Percentiles rank a stretch among this genome's conserved stretches.
Conservation (phyloP, 495 filamentous ascomycete genomes). For the Filosporella fistucella region DNA sequence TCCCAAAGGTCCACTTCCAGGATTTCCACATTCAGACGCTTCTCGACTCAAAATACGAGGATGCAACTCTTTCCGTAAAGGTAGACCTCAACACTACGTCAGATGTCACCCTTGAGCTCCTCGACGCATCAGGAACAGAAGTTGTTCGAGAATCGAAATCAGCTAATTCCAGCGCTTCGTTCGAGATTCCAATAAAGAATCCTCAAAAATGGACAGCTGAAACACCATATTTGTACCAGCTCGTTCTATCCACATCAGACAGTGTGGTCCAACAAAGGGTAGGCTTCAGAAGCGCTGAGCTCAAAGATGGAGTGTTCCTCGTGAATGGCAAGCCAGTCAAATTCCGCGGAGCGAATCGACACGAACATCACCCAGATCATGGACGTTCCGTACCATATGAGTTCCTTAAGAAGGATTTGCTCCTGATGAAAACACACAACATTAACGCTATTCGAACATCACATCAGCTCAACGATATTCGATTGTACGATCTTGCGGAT, state of each 20-base stretch:
- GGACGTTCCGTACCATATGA: conserved; percentile 57
- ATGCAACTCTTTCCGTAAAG: conserved; percentile 48
- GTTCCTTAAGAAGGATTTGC: conserved; percentile 51
- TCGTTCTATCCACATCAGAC: conserved; percentile 35
- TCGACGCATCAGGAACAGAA: conserved; percentile 23
- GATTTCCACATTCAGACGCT: conserved; percentile 53
- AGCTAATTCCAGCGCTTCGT: conserved; percentile 13
- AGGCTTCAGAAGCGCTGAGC: conserved; percentile 56
- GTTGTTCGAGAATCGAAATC: conserved; percentile 17
- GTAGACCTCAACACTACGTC: conserved; percentile 31
- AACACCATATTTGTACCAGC: conserved; percentile 56
- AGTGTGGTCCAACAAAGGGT: conserved; percentile 45
- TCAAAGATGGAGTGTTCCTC: conserved; percentile 50
- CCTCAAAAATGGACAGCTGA: conserved; percentile 65
- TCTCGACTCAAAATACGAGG: conserved; percentile 49
- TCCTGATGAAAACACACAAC: conserved; percentile 64
- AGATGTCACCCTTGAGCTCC: conserved; percentile 29
- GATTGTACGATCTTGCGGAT: conserved; percentile 61
- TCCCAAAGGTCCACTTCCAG: conserved; percentile 51
- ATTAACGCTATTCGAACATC: conserved; percentile 65
- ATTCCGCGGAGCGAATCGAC: conserved; percentile 62
- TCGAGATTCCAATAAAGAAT: conserved; percentile 9
- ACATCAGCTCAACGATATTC: conserved; percentile 57
- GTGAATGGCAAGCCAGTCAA: conserved; percentile 59
- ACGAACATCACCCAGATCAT: conserved; percentile 58